Conservation (phyloP, 352 stramenopile genomes). For the Globisporangium parvum region DNA sequence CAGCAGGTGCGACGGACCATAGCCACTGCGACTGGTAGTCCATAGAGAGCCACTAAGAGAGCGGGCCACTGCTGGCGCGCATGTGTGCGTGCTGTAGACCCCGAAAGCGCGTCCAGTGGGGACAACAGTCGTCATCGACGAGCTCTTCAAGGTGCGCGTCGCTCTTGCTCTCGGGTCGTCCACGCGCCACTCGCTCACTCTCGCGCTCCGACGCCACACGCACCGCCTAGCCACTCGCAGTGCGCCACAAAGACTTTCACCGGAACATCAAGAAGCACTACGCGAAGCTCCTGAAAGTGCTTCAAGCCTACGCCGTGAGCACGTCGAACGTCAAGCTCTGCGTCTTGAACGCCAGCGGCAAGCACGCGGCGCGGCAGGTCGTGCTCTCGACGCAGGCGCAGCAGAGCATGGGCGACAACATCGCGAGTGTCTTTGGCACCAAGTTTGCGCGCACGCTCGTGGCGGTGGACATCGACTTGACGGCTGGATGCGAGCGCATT, state of each 20-base stretch:
- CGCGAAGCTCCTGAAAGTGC: constrained; percentile 85
- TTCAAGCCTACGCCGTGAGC: constrained; percentile 84
- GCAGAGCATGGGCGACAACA: constrained; percentile 70
- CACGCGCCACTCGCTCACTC: too few species aligned
- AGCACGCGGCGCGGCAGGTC: constrained; percentile 36
- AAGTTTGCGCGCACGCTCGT: constrained; percentile 88
- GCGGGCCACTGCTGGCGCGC: not conserved
- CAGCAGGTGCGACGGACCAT: constrained; percentile 17
- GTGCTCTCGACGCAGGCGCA: constrained; percentile 70
- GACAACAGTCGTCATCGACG: constrained; percentile 91
- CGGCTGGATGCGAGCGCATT: constrained; percentile 8
- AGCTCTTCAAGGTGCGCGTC: constrained; percentile 82
- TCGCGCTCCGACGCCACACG: too few species aligned
- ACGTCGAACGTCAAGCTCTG: constrained; percentile 51
- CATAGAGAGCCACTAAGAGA: not conserved
- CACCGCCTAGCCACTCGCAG: constrained; percentile 71
- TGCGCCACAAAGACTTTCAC: constrained; percentile 90
- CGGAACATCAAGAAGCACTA: constrained; percentile 94
- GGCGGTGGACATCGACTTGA: constrained; percentile 68
- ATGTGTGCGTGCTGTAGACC: constrained; percentile 16
- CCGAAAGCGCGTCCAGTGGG: constrained; percentile 75
- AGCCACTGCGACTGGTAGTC: not conserved
- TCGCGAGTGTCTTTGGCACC: constrained; percentile 87
- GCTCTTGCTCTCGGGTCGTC: not conserved
- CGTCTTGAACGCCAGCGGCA: constrained; percentile 48